Evolutionary conservation across 257 asterid species (phyloP), one percentile per base, ranked within the genome.

Genomic region (Gentiana straminea): DNA sequence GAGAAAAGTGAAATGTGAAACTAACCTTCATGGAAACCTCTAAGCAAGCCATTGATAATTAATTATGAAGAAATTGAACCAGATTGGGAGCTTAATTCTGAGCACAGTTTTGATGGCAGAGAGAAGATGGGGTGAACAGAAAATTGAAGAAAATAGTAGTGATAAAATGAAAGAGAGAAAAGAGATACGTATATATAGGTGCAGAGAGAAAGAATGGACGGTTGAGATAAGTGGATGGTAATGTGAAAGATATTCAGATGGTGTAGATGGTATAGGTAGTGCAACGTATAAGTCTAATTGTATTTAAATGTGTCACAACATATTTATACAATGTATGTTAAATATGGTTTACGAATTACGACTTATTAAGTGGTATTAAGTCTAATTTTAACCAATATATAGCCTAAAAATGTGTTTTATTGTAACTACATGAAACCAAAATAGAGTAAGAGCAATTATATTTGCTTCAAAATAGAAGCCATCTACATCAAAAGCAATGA

Each of bases 1-100:
- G 43, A 35, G 38, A 36, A 37, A 4, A 34, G 49, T 51, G 65
- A 53, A 49, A 51, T n/a, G 7, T 10, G 52, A 13, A 3, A 5
- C 73, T 64, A 41, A 86, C 86, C 84, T 79, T 75, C 68, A 74
- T 81, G 65, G 79, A 74, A 4, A 76, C 52, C 60, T 79, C 74
- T 24, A 84, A 68, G 67, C 73, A 61, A 53, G 82, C 84, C 96
- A 86, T 86, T 72, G 76, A 64, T 24, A 24, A 24, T 24, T 24
- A 24, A 24, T 24, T 24, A 24, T 60, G 75, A 45, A 36, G 65
- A 41, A 50, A 49, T 33, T 58, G 56, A 24, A n/a, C 32, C 36
- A 2, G 1, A 8, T 58, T 59, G 62, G 66, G 33, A 13, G 70
- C 48, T 33, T 24, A 24, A 24, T 24, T 24, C 24, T 13, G 58